Base-by-base conservation (phyloP, 495 filamentous ascomycete genomes). In the Neurospora tetrasperma region DNA sequence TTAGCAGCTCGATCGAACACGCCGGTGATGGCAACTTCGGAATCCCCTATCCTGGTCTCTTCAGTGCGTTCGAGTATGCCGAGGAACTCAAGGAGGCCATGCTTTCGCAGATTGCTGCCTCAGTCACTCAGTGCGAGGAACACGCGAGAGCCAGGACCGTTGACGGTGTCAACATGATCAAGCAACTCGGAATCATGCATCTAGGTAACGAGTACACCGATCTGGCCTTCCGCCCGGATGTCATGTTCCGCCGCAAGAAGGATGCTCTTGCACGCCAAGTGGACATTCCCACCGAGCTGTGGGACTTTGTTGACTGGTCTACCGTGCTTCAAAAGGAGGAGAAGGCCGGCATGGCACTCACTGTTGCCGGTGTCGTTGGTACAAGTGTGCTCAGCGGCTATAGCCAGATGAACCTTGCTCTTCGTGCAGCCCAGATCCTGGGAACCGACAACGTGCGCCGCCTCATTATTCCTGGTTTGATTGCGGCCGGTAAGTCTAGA, bases 291-390 rank as follows among this genome's bases (percentile, higher is more conserved):
- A 90, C 96, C 23, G 94, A 98, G 75, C 72, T 97, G 0, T 91
- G 88, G 87, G 96, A 99, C 80, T 97, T 99, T 84, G 93, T 98
- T 79, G 96, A 99, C 80, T 84, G 94, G 77, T 84, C 87, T 42
- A 90, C 88, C 12, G 84, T 97, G 11, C 90, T 96, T 85, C 93
- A 98, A 76, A 86, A 89, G 69, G 94, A 99, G 79, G 96, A 99
- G 84, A 98, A 98, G 84, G 83, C 94, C 39, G 89, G 96, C 74
- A 92, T 98, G 90, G 95, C 96, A 46, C 86, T 99, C 81, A 98
- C 96, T 3, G 89, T 95, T 40, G 92, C 91, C n/a, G 93, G 93
- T 72, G 90, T 96, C 23, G 85, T 97, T 11, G 93, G 94, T 69
- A 88, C 90, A 14, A 87, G 94, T 44, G 84, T 94, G 73, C 84